Evolutionary conservation across 257 asterid genomes (phyloP).

Genomic region (Salvia splendens): DNA sequence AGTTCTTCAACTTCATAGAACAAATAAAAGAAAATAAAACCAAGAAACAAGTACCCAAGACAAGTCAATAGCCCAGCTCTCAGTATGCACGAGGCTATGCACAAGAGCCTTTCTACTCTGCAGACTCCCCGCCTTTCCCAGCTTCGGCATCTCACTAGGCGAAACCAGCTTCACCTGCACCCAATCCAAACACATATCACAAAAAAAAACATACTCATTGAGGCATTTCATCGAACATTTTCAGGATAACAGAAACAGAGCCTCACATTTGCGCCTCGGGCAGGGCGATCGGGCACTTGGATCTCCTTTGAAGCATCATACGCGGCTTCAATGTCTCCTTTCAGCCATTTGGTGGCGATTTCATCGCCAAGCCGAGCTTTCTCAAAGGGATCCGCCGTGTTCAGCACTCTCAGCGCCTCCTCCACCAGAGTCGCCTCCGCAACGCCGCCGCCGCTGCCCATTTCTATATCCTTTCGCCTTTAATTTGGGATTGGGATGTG

Average conservation of each 20-base stretch:
- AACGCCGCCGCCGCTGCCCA: constrained; percentile 36
- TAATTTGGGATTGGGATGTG: neutral
- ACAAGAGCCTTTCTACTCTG: constrained; percentile 95
- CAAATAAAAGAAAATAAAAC: neutral
- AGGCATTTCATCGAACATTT: constrained; percentile 56
- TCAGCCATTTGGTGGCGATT: constrained; percentile 70
- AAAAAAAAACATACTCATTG: constrained; percentile 20
- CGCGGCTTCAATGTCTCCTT: constrained; percentile 51
- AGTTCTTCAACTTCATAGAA: neutral
- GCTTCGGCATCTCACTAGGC: constrained; percentile 94
- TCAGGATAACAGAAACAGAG: constrained; percentile 5
- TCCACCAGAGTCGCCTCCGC: constrained; percentile 68
- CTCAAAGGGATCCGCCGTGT: constrained; percentile 81
- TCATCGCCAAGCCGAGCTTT: constrained; percentile 85
- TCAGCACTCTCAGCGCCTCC: constrained; percentile 72
- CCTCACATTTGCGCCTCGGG: constrained; percentile 59
- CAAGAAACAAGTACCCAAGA: constrained; percentile 68
- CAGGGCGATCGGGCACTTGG: constrained; percentile 76
- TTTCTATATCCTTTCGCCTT: constrained; percentile 23
- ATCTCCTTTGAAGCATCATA: constrained; percentile 47
- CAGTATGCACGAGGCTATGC: constrained; percentile 93
- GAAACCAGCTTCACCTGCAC: constrained; percentile 87
- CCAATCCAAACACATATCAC: constrained; percentile 10
- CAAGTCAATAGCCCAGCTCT: constrained; percentile 98
- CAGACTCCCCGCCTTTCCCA: constrained; percentile 94